A percentile compares a stretch with the other conserved stretches of the same genome.
Conservation (phyloP, 768 basidiomycete species). For the Glaciozyma martinii region DNA sequence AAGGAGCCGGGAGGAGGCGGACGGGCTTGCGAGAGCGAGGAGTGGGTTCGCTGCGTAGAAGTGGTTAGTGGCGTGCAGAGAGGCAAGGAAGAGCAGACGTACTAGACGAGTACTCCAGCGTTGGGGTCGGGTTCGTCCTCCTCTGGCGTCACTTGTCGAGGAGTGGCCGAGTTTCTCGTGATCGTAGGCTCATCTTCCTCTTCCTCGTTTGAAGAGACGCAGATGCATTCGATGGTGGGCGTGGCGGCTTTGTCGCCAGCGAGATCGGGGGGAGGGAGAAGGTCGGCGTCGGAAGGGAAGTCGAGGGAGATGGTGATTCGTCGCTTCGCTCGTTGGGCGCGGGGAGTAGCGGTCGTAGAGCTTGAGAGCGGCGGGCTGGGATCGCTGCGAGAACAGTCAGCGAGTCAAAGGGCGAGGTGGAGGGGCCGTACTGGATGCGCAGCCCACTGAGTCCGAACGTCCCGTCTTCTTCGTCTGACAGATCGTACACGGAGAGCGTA, state of each 20-base stretch:
- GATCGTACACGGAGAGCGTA: background rate
- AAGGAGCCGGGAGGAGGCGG: background rate
- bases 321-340: background rate
- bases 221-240: background rate
- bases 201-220: constrained; percentile 2
- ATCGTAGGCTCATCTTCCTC: background rate
- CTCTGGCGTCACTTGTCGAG: background rate
- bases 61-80: too few relatives aligned
- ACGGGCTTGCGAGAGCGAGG: constrained; percentile 11
- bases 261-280: background rate
- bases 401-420: background rate
- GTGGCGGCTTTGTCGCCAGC: background rate
- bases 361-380: background rate
- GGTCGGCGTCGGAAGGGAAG: background rate
- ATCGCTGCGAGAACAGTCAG: background rate
- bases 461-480: background rate
- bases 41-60: constrained; percentile 11
- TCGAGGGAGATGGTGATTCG: background rate
- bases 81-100: background rate
- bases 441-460: background rate
- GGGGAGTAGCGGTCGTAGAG: background rate
- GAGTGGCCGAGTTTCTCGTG: background rate
- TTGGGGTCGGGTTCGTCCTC: background rate
- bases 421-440: background rate
- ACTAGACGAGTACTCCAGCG: constrained; percentile 26